These are phyloP conservation scores for Trichoderma orchidacearum DNA, from an alignment of 495 filamentous ascomycete genomes.

Conservation along the genomic window DNA sequence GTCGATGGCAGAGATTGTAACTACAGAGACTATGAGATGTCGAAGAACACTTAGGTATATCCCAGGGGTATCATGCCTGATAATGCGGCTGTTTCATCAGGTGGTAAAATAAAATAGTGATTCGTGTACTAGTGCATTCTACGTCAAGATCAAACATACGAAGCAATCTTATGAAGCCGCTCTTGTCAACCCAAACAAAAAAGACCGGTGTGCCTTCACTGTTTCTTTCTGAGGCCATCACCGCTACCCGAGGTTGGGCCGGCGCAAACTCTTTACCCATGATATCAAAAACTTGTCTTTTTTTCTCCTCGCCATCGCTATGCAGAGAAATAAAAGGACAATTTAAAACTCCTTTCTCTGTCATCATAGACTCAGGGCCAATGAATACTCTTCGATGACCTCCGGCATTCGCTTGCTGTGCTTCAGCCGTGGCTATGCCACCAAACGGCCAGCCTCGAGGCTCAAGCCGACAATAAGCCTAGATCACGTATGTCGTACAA, in stretches of 20 bases:
- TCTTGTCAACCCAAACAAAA: neutral
- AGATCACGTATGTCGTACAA: conserved; percentile 29
- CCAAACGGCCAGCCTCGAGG: conserved; percentile 14
- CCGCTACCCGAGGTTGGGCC: neutral
- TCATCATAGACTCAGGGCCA: neutral
- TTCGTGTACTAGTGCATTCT: too few relatives aligned
- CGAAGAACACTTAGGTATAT: too few relatives aligned
- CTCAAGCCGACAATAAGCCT: conserved; percentile 28
- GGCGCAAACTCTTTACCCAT: neutral
- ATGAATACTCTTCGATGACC: conserved; percentile 14
- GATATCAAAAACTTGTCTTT: neutral
- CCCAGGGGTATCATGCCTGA: too few relatives aligned
- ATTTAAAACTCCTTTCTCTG: neutral
- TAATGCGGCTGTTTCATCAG: too few relatives aligned
- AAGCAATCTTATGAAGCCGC: too few relatives aligned
- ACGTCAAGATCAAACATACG: too few relatives aligned
- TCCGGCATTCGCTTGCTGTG: conserved; percentile 8
- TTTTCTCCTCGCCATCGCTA: neutral
- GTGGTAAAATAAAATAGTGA: too few relatives aligned
- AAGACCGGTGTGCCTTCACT: neutral
- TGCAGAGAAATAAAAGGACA: neutral
- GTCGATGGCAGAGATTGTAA: neutral
- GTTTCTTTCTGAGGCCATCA: neutral
- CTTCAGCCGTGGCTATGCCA: conserved; percentile 27
- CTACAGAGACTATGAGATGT: too few relatives aligned